These are phyloP conservation scores for Corylus heterophylla DNA, from an alignment of 306 rosid genomes.

Conservation along the genomic window DNA sequence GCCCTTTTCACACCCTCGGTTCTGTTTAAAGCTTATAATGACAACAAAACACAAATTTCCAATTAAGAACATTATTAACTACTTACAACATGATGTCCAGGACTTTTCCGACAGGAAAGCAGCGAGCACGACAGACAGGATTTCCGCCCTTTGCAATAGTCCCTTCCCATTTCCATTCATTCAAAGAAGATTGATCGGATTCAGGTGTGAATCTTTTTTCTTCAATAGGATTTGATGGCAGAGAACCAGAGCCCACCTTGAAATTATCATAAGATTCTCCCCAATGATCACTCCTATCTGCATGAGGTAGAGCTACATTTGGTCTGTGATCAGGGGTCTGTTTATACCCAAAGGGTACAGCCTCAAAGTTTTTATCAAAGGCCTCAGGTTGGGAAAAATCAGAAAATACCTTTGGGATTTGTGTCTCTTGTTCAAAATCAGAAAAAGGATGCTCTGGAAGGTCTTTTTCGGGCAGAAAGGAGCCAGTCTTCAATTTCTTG, in stretches of 20 bases:
- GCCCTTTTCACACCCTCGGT: background rate
- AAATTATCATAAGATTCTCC: slow-evolving; percentile 61
- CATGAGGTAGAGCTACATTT: slow-evolving; percentile 43
- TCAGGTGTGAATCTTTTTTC: slow-evolving; percentile 71
- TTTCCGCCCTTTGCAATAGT: slow-evolving; percentile 98
- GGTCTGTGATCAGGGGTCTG: slow-evolving; percentile 54
- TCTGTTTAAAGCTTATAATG: background rate
- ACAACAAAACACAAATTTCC: background rate
- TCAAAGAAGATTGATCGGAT: slow-evolving; percentile 53
- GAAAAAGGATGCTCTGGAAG: slow-evolving; percentile 76
- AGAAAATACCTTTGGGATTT: slow-evolving; percentile 46
- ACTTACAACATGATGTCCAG: slow-evolving; percentile 85
- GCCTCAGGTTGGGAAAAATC: slow-evolving; percentile 49
- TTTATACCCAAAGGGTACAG: slow-evolving; percentile 51
- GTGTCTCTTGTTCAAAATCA: slow-evolving; percentile 66
- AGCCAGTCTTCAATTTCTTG: slow-evolving; percentile 61
- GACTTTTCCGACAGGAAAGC: slow-evolving; percentile 94
- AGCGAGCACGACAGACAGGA: slow-evolving; percentile 93
- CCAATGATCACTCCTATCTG: slow-evolving; percentile 63
- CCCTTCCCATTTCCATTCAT: slow-evolving; percentile 99
- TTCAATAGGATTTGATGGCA: slow-evolving; percentile 46
- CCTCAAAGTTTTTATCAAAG: slow-evolving; percentile 52
- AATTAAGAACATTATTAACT: slow-evolving; percentile 6
- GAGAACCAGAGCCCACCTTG: slow-evolving; percentile 52
- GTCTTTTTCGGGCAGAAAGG: slow-evolving; percentile 64